Evolutionary conservation across 371 early-diverging fungal species (phyloP).

Genomic region (Mucor irregularis): DNA sequence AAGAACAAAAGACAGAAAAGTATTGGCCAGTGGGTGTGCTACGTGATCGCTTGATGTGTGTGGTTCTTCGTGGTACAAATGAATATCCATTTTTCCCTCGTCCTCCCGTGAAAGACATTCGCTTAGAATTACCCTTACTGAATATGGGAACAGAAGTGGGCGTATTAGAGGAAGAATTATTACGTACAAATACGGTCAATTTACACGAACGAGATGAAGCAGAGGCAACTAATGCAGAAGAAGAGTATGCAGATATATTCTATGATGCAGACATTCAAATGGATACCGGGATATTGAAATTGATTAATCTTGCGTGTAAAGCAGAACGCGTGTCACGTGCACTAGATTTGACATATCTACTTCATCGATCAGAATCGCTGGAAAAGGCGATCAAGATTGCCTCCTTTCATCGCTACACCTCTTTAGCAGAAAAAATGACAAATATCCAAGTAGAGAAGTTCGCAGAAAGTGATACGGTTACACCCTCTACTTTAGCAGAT

Average conservation of each 20-base stretch:
- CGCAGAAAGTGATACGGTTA: neutral
- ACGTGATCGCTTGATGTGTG: conserved; percentile 61
- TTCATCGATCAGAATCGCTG: conserved; percentile 61
- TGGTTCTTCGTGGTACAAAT: conserved; percentile 56
- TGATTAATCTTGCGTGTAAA: conserved; percentile 80
- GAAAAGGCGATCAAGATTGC: conserved; percentile 87
- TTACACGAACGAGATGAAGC: conserved; percentile 55
- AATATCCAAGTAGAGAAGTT: conserved; percentile 65
- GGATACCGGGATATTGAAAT: conserved; percentile 74
- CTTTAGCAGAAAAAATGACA: conserved; percentile 79
- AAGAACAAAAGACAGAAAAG: conserved; percentile 33
- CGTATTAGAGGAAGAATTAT: conserved; percentile 61
- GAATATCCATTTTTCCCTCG: conserved; percentile 74
- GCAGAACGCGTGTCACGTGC: conserved; percentile 72
- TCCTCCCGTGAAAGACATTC: conserved; percentile 75
- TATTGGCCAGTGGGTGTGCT: conserved; percentile 83
- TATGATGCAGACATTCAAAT: conserved; percentile 59
- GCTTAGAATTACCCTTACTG: conserved; percentile 69
- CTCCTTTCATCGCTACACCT: conserved; percentile 56
- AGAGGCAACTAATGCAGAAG: conserved; percentile 39
- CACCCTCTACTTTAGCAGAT: conserved; percentile 4
- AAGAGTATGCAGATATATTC: conserved; percentile 41
- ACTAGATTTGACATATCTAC: conserved; percentile 67
- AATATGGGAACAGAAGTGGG: conserved; percentile 34
- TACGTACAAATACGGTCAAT: conserved; percentile 48